Evolutionary conservation across 257 asterid species (phyloP).

Genomic region (Avicennia marina): DNA sequence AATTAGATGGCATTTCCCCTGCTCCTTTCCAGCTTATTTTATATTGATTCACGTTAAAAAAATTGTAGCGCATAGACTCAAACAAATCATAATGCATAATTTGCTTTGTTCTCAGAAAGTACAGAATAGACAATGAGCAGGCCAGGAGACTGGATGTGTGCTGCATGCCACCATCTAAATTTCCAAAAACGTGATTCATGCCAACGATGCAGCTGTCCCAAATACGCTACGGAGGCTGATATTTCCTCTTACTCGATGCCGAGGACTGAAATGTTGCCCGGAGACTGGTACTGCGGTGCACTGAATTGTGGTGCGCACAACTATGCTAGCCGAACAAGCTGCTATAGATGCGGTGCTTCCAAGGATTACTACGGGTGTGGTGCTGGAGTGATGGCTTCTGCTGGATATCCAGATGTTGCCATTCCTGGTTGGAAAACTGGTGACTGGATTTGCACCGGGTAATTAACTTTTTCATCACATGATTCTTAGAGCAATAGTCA

Average conservation of each 20-base stretch:
- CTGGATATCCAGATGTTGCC: conserved; percentile 43
- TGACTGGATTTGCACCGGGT: conserved; percentile 86
- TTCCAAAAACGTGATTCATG: conserved; percentile 73
- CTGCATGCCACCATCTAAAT: conserved; percentile 73
- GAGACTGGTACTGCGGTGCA: conserved; percentile 75
- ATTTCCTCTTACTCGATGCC: conserved; percentile 44
- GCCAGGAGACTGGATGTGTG: conserved; percentile 86
- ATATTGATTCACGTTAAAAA: too few species aligned
- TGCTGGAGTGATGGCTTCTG: conserved; percentile 37
- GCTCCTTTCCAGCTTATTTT: too few species aligned
- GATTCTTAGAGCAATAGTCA: too few species aligned
- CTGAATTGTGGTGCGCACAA: conserved; percentile 77
- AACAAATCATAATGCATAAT: not conserved
- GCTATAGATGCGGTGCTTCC: conserved; percentile 56
- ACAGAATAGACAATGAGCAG: conserved; percentile 42
- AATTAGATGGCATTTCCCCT: too few species aligned
- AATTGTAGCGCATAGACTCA: too few species aligned
- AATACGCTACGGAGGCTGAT: conserved; percentile 46
- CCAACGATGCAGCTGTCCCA: conserved; percentile 73
- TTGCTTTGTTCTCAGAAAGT: not conserved
- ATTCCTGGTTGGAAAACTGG: conserved; percentile 91
- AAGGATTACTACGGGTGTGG: conserved; percentile 48
- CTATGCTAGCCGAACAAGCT: conserved; percentile 72
- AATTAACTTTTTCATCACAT: not conserved
- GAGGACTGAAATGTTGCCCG: conserved; percentile 49